Conservation (phyloP, 345 rosid species). For the Balakata baccata region DNA sequence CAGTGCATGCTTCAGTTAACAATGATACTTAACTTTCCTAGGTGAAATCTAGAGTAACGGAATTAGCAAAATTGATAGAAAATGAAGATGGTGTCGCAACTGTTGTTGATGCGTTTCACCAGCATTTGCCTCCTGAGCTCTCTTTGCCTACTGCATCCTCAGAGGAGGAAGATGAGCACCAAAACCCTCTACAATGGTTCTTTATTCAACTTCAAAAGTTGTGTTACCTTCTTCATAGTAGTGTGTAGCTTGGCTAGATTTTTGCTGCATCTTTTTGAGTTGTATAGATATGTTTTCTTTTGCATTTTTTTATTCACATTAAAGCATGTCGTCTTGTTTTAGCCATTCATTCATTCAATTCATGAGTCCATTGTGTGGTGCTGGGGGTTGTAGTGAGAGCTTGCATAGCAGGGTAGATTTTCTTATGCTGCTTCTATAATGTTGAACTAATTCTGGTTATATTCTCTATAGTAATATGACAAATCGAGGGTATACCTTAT, state of each 20-base stretch:
- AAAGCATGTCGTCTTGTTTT: conserved; percentile 4
- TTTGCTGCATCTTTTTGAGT: conserved; percentile 10
- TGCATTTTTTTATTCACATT: conserved; percentile 7
- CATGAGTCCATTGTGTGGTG: neutral
- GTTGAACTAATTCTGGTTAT: neutral
- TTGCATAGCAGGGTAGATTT: conserved; percentile 1
- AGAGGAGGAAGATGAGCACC: conserved; percentile 46
- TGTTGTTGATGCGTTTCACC: conserved; percentile 86
- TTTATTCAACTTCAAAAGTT: conserved; percentile 59
- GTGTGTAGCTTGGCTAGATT: conserved; percentile 23
- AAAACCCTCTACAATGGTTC: conserved; percentile 58
- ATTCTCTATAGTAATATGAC: neutral
- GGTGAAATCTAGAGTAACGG: conserved; percentile 73
- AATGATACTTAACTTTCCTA: conserved; percentile 22
- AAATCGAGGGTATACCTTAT: neutral
- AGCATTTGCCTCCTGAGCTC: conserved; percentile 69
- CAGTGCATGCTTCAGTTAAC: neutral
- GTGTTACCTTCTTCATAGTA: conserved; percentile 60
- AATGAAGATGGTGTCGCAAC: conserved; percentile 92
- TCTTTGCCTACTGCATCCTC: conserved; percentile 45
- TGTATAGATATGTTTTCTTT: conserved; percentile 15
- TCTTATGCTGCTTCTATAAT: neutral
- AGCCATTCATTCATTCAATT: conserved; percentile 47
- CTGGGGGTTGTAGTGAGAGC: neutral
- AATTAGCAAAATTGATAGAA: conserved; percentile 67